Evolutionary conservation across 106 monocot species (phyloP).

Genomic region (Acorus calamus): DNA sequence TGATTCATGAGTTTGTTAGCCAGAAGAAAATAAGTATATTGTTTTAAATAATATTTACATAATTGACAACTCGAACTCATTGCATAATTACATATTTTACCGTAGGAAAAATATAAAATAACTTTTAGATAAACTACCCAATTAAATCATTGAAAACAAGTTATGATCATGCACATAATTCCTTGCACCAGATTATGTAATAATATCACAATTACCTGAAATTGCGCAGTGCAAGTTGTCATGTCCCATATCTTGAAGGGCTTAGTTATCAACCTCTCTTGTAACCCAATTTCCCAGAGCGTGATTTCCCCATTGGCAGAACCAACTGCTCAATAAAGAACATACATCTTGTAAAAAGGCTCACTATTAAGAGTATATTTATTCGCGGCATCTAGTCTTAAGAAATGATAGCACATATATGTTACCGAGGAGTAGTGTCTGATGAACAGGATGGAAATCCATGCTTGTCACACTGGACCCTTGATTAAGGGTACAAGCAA

Average conservation of each 20-base stretch:
- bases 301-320: slow-evolving; percentile 48
- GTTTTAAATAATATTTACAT: too few species aligned
- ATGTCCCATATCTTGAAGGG: slow-evolving; percentile 47
- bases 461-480: slow-evolving; percentile 65
- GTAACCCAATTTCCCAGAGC: slow-evolving; percentile 61
- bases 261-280: slow-evolving; percentile 46
- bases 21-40: too few species aligned
- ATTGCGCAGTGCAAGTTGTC: slow-evolving; percentile 24
- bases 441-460: slow-evolving; percentile 68
- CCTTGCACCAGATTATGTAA: not conserved
- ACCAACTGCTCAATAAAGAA: slow-evolving; percentile 25
- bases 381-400: too few species aligned
- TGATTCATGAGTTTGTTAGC: too few species aligned
- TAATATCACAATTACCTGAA: slow-evolving; percentile 30
- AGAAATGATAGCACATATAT: too few species aligned
- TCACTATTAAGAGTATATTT: too few species aligned
- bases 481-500: slow-evolving; percentile 46
- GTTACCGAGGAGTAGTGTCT: slow-evolving; percentile 51
- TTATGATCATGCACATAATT: too few species aligned
- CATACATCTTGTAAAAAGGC: too few species aligned
- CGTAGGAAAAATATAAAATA: too few species aligned
- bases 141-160: not conserved
- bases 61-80: too few species aligned
- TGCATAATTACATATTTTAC: too few species aligned
- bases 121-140: not conserved